These are phyloP conservation scores for Zoysia pacifica DNA, from an alignment of 176 grass and related monocot species.

Conservation along the genomic window DNA sequence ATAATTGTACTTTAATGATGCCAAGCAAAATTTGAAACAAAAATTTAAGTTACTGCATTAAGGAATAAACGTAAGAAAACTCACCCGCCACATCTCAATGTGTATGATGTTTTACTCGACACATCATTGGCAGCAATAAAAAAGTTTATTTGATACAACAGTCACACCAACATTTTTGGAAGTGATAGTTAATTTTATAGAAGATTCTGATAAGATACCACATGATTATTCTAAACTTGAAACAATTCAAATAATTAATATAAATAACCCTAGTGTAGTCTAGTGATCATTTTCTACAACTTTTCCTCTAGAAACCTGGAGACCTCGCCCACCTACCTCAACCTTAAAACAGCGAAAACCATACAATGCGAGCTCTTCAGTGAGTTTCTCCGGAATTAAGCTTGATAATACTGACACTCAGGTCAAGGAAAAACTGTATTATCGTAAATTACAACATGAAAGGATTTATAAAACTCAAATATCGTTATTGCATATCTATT, in stretches of 20 bases:
- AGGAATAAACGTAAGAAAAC: not conserved
- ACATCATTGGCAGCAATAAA: constrained; percentile 25
- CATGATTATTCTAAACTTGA: not conserved
- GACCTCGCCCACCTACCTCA: constrained; percentile 74
- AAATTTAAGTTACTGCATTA: not conserved
- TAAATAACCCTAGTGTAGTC: not conserved
- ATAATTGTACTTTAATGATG: not conserved
- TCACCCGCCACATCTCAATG: not conserved
- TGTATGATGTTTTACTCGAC: not conserved
- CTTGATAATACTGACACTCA: constrained; percentile 48
- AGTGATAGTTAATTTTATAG: constrained; percentile 15
- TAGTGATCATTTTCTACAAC: not conserved
- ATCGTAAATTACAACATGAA: not conserved
- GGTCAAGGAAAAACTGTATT: constrained; percentile 54
- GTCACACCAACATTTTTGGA: not conserved
- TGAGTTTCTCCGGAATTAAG: constrained; percentile 56
- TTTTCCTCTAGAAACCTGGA: constrained; percentile 55
- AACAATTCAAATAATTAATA: not conserved
- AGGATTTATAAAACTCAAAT: not conserved
- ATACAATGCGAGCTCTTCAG: constrained; percentile 59
- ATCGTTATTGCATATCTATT: not conserved
- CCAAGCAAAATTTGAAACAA: not conserved
- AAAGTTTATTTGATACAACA: constrained; percentile 27
- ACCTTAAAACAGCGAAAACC: constrained; percentile 78
- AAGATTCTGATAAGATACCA: not conserved